phyloP scores from a whole-genome alignment of 441 rosid species.

The Biscutella laevigata region DNA sequence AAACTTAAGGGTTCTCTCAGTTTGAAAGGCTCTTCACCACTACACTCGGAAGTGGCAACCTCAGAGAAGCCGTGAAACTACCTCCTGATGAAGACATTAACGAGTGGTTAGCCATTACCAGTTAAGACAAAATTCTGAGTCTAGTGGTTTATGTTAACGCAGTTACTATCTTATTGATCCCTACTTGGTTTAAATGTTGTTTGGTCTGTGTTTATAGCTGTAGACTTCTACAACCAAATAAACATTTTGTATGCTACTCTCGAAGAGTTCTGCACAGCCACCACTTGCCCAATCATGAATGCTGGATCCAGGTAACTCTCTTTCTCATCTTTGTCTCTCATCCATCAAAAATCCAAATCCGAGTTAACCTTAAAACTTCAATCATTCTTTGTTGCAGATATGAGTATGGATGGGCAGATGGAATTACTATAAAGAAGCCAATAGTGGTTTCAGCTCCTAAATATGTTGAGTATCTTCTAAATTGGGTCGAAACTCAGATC shows the following conservation, averaged over 20 bases:
- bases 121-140: too few species aligned
- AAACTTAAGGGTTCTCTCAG: constrained; percentile 54
- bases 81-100: constrained; percentile 83
- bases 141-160: too few species aligned
- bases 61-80: constrained; percentile 76
- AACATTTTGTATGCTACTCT: constrained; percentile 70
- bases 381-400: constrained; percentile 41
- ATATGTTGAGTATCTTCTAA: constrained; percentile 72
- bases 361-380: too few species aligned
- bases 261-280: constrained; percentile 74
- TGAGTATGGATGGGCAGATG: constrained; percentile 89
- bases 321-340: neutral
- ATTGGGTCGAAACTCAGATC: constrained; percentile 77
- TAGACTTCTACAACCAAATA: constrained; percentile 86
- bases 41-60: constrained; percentile 59
- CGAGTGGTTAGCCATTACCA: constrained; percentile 82
- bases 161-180: too few species aligned
- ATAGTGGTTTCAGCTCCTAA: constrained; percentile 82
- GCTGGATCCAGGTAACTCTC: constrained; percentile 74
- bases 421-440: constrained; percentile 59
- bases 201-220: constrained; percentile 36
- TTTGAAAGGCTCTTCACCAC: constrained; percentile 60
- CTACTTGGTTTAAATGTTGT: neutral
- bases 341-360: neutral
- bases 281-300: constrained; percentile 77